These are phyloP conservation scores for Solanum paucissectum DNA, from an alignment of 257 asterid species.

Conservation along the genomic window DNA sequence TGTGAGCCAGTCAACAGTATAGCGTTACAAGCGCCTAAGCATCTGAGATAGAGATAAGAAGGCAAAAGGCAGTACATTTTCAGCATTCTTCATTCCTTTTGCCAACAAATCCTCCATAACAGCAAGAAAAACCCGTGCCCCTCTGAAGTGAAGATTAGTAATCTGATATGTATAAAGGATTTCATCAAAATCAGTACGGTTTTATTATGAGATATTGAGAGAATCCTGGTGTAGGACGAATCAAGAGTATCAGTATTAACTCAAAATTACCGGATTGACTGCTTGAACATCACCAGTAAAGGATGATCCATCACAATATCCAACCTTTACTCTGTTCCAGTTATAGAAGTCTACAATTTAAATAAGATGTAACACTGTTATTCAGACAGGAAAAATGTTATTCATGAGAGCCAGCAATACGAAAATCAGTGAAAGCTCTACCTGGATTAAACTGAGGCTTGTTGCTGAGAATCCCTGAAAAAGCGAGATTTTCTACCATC, in stretches of 20 bases:
- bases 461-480: constrained; percentile 74
- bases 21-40: not conserved
- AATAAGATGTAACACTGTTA: not conserved
- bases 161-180: constrained; percentile 4
- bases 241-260: not conserved
- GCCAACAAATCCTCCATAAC: constrained; percentile 31
- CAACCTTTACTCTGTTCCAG: constrained; percentile 74
- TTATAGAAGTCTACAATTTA: constrained; percentile 53
- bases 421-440: constrained; percentile 1
- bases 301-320: constrained; percentile 89
- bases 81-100: constrained; percentile 39
- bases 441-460: constrained; percentile 63
- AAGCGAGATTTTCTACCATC: constrained; percentile 44
- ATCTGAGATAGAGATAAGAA: not conserved
- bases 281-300: constrained; percentile 79
- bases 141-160: constrained; percentile 36
- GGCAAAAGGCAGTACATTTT: constrained; percentile 14
- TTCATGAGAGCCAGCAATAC: not conserved
- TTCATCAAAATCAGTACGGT: not conserved
- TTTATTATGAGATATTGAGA: not conserved
- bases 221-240: not conserved
- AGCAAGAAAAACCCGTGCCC: constrained; percentile 28
- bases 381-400: not conserved
- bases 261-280: constrained; percentile 47
- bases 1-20: not conserved